A percentile compares a stretch with the other conserved stretches of the same genome.
Conservation (phyloP, 805 yeast genomes). For the Metschnikowia drakensbergensis region DNA sequence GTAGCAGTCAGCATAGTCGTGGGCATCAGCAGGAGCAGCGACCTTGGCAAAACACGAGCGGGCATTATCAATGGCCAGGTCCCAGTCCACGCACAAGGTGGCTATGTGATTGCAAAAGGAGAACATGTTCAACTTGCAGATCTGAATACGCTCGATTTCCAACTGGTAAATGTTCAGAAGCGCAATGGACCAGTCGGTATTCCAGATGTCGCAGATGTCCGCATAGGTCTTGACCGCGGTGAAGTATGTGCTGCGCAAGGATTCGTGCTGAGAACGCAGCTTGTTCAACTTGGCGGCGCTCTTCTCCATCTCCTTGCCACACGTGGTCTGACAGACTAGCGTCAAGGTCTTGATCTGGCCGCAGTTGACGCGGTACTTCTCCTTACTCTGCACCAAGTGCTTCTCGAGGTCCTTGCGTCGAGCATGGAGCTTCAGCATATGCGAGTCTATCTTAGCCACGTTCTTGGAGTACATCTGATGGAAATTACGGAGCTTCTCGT, state of each 20-base stretch:
- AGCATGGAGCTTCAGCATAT: slow-evolving; percentile 51
- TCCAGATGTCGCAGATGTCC: slow-evolving; percentile 60
- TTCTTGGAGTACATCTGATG: slow-evolving; percentile 48
- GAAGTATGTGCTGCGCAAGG: slow-evolving; percentile 54
- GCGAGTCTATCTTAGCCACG: slow-evolving; percentile 53
- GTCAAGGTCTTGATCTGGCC: slow-evolving; percentile 53
- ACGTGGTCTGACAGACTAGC: slow-evolving; percentile 61
- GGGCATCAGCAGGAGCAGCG: slow-evolving; percentile 57
- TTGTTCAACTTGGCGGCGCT: slow-evolving; percentile 53
- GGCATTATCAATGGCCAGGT: slow-evolving; percentile 68
- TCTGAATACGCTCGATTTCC: slow-evolving; percentile 70
- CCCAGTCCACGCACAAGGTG: slow-evolving; percentile 72
- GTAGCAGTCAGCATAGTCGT: slow-evolving; percentile 46
- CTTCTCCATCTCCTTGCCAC: slow-evolving; percentile 70
- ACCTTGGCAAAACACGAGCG: slow-evolving; percentile 66
- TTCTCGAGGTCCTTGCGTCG: slow-evolving; percentile 39
- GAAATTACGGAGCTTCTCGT: slow-evolving; percentile 52
- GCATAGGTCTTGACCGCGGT: slow-evolving; percentile 49
- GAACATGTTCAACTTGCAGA: slow-evolving; percentile 70
- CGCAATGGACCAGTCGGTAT: slow-evolving; percentile 65
- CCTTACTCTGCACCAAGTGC: slow-evolving; percentile 38
- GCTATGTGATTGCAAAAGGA: slow-evolving; percentile 72
- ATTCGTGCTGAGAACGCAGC: slow-evolving; percentile 39
- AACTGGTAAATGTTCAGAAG: slow-evolving; percentile 60
- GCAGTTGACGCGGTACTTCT: slow-evolving; percentile 56